phyloP scores from a whole-genome alignment of 257 asterid species.

The Paraleonurus japonicus region DNA sequence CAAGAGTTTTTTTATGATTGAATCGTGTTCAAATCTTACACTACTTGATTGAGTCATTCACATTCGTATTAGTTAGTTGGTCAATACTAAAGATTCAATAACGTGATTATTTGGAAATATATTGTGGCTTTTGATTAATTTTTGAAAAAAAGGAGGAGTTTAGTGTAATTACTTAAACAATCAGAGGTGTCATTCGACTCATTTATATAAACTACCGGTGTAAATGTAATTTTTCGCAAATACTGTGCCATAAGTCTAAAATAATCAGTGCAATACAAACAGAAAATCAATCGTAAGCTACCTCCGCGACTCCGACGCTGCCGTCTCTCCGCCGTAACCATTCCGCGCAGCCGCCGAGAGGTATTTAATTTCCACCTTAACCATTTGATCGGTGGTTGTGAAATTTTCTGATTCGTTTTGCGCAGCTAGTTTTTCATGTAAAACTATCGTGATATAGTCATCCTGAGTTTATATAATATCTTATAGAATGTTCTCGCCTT shows the following conservation, averaged over 20 bases:
- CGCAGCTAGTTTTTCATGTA: neutral
- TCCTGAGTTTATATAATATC: neutral
- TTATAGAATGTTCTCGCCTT: neutral
- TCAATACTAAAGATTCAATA: neutral
- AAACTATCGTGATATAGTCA: neutral
- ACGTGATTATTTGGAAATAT: neutral
- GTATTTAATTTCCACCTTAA: neutral
- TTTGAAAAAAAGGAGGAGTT: neutral
- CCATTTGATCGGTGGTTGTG: neutral
- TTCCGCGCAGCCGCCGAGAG: neutral
- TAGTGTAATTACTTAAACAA: neutral
- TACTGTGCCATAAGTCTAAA: neutral
- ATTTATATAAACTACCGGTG: neutral
- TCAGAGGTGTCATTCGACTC: neutral
- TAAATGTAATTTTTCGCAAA: conserved; percentile 6
- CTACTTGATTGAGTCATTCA: too few species aligned
- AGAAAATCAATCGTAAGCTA: neutral
- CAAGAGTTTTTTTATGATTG: too few species aligned
- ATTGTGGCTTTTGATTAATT: neutral
- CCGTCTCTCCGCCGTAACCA: neutral
- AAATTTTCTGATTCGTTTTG: neutral
- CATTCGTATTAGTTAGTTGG: too few species aligned
- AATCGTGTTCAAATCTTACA: too few species aligned
- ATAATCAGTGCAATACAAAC: neutral
- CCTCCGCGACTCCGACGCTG: conserved; percentile 1